Conservation (phyloP, 352 stramenopile species). For the Phytophthora tentaculata region DNA sequence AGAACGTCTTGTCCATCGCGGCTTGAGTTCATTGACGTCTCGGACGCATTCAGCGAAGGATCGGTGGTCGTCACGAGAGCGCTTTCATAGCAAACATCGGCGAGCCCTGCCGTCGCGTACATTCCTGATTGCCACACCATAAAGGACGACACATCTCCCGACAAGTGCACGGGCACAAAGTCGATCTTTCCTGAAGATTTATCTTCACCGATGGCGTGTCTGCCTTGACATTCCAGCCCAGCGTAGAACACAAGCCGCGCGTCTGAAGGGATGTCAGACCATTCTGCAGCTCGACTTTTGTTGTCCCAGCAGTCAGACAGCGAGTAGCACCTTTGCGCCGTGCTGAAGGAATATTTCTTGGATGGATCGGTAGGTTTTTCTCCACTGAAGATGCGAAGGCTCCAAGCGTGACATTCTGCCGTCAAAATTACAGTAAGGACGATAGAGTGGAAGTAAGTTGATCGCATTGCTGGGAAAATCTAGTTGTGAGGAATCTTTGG, state of each 20-base stretch:
- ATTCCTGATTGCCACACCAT: too few species aligned
- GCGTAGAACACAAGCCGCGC: constrained; percentile 23
- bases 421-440: not conserved
- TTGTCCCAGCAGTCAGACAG: constrained; percentile 17
- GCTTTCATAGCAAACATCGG: too few species aligned
- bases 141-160: not conserved
- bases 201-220: constrained; percentile 1
- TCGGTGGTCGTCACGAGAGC: too few species aligned
- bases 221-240: constrained; percentile 2
- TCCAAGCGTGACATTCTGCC: constrained; percentile 4
- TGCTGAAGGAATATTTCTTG: constrained; percentile 20
- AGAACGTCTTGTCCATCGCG: not conserved
- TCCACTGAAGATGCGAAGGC: constrained; percentile 14
- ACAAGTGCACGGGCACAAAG: constrained; percentile 11
- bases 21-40: constrained; percentile 7
- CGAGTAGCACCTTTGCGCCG: constrained; percentile 17
- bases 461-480: constrained; percentile 2
- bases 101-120: too few species aligned
- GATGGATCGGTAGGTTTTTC: constrained; percentile 17
- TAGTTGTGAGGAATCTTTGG: too few species aligned
- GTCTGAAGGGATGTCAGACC: constrained; percentile 17
- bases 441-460: not conserved
- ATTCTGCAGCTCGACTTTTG: constrained; percentile 16
- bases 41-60: not conserved
- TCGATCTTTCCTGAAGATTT: constrained; percentile 1